Evolutionary conservation across 768 basidiomycete genomes (phyloP).

Genomic region (Naganishia randhawae): DNA sequence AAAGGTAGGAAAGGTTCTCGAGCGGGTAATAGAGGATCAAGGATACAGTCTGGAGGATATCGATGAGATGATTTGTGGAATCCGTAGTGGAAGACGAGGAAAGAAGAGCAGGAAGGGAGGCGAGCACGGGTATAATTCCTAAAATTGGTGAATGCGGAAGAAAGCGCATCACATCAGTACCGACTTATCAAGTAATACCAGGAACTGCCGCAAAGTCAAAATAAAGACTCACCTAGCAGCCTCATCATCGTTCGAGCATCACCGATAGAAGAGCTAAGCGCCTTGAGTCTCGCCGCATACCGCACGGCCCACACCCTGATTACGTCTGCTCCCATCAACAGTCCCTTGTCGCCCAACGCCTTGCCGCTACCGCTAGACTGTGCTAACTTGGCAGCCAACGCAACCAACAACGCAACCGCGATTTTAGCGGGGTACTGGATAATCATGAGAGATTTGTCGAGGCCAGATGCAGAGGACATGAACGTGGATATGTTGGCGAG

Average conservation of each 20-base stretch:
- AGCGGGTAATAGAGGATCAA: constrained; percentile 46
- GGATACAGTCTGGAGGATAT: constrained; percentile 39
- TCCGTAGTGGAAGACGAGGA: neutral
- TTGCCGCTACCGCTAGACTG: constrained; percentile 32
- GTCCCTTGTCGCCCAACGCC: constrained; percentile 26
- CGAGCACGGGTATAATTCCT: constrained; percentile 39
- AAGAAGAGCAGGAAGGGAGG: constrained; percentile 28
- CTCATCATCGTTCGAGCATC: constrained; percentile 49
- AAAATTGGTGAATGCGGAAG: constrained; percentile 7
- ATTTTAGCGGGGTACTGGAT: constrained; percentile 45
- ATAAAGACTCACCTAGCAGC: constrained; percentile 38
- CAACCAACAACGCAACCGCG: constrained; percentile 39
- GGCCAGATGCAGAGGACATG: constrained; percentile 38
- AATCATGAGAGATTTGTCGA: constrained; percentile 48
- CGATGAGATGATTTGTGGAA: constrained; percentile 32
- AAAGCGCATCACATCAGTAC: constrained; percentile 33
- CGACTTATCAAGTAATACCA: constrained; percentile 25
- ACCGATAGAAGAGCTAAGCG: constrained; percentile 33
- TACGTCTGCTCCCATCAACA: neutral
- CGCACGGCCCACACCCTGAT: neutral
- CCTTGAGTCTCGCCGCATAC: constrained; percentile 13
- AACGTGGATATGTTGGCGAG: constrained; percentile 19
- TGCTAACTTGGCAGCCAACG: constrained; percentile 6
- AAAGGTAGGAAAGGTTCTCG: constrained; percentile 44
- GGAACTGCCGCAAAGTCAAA: neutral